Evolutionary conservation across 768 basidiomycete genomes (phyloP).

Genomic region (Termitomyces sp.): DNA sequence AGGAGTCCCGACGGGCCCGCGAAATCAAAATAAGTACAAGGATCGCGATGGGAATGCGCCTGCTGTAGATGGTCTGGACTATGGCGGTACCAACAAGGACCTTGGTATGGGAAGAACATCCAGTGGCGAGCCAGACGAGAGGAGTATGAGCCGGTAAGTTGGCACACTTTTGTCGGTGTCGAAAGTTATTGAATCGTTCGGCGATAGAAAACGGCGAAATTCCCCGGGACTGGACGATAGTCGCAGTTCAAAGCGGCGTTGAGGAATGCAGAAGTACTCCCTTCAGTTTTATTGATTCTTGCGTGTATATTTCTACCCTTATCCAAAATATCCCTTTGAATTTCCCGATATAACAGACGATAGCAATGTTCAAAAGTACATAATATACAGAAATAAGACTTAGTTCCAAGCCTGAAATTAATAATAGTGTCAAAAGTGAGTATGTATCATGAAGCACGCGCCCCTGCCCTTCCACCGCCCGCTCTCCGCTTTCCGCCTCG

Average conservation of each 20-base stretch:
- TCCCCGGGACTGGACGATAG: conserved; percentile 68
- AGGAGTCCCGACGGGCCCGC: conserved; percentile 81
- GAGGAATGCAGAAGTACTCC: conserved; percentile 17
- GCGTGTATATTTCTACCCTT: conserved; percentile 2
- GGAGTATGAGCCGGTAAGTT: conserved; percentile 54
- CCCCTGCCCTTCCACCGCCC: conserved; percentile 10
- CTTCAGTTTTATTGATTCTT: neutral
- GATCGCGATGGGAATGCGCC: conserved; percentile 82
- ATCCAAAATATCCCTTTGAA: neutral
- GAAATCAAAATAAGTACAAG: conserved; percentile 88
- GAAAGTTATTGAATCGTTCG: neutral
- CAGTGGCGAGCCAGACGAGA: conserved; percentile 65
- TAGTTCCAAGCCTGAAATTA: neutral
- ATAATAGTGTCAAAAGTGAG: conserved; percentile 3
- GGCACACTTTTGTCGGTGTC: neutral
- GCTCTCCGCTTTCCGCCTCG: conserved; percentile 49
- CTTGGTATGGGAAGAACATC: conserved; percentile 44
- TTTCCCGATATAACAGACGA: neutral
- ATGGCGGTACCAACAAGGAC: conserved; percentile 55
- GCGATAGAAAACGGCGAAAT: conserved; percentile 61
- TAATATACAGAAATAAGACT: conserved; percentile 12
- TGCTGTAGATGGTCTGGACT: conserved; percentile 86
- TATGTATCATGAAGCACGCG: conserved; percentile 10
- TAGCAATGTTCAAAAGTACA: conserved; percentile 4
- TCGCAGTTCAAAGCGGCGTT: conserved; percentile 68